Evolutionary conservation across 2,329 filamentous ascomycete genomes (phyloP).

Genomic region (Talaromyces amestolkiae): DNA sequence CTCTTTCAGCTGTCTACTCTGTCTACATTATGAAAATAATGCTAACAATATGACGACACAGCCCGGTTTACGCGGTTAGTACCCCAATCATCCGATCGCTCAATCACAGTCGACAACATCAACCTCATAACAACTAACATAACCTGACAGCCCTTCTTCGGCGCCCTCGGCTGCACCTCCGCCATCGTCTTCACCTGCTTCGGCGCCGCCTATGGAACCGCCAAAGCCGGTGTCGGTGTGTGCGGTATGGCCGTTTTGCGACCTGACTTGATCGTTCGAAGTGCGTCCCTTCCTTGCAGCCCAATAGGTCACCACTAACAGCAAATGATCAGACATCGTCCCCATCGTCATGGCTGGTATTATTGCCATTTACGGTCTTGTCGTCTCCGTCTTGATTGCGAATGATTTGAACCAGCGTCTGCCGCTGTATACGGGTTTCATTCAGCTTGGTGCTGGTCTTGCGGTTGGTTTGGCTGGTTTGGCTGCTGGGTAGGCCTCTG

Average conservation of each 20-base stretch:
- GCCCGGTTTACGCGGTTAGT: slow-evolving; percentile 99
- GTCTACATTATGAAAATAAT: background rate
- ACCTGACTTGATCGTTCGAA: slow-evolving; percentile 98
- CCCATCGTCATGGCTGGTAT: slow-evolving; percentile 99
- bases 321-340: slow-evolving; percentile 72
- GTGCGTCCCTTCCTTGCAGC: slow-evolving; percentile 56
- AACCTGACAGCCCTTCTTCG: slow-evolving; percentile 74
- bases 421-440: slow-evolving; percentile 77
- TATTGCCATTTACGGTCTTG: slow-evolving; percentile 96
- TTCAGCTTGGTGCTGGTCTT: slow-evolving; percentile 80
- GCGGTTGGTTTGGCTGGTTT: slow-evolving; percentile 78
- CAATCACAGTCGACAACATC: background rate
- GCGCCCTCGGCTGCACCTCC: slow-evolving; percentile 92
- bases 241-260: slow-evolving; percentile 96
- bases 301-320: slow-evolving; percentile 18
- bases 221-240: slow-evolving; percentile 98
- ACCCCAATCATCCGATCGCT: background rate
- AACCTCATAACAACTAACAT: slow-evolving; percentile 12
- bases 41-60: slow-evolving; percentile 42
- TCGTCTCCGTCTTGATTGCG: slow-evolving; percentile 83
- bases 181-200: slow-evolving; percentile 97
- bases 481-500: slow-evolving; percentile 60
- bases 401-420: slow-evolving; percentile 71
- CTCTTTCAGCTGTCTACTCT: background rate
- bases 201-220: slow-evolving; percentile 95